phyloP scores from a whole-genome alignment of 1,284 basidiomycete genomes.

The Abortiporus biennis region DNA sequence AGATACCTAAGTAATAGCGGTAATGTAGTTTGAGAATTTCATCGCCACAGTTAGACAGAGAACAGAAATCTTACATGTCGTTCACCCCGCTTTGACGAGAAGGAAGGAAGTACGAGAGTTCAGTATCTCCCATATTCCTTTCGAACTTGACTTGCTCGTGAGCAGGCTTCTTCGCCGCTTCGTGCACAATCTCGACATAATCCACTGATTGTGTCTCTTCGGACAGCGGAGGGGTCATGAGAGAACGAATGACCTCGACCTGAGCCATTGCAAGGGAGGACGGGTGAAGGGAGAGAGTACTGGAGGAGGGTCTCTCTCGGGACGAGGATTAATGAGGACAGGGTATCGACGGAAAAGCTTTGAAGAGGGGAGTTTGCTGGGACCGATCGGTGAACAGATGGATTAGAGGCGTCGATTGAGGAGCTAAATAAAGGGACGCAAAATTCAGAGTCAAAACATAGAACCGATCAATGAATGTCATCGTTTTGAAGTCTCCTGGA shows the following conservation, averaged over 20 bases:
- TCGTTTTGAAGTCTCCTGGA: too few species aligned
- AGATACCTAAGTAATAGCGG: slow-evolving; percentile 63
- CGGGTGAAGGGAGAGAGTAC: background rate
- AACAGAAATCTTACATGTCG: slow-evolving; percentile 54
- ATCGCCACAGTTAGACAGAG: slow-evolving; percentile 4
- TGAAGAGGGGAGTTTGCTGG: background rate
- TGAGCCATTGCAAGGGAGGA: slow-evolving; percentile 1
- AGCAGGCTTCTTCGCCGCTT: background rate
- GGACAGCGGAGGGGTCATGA: slow-evolving; percentile 19
- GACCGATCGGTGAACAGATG: background rate
- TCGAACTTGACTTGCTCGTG: slow-evolving; percentile 21
- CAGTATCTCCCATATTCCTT: slow-evolving; percentile 55
- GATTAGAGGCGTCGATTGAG: too few species aligned
- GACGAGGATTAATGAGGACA: background rate
- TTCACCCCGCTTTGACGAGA: slow-evolving; percentile 71
- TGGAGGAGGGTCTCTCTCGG: too few species aligned
- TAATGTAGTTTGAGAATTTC: too few species aligned
- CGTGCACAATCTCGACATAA: background rate
- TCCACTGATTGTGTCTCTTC: slow-evolving; percentile 6
- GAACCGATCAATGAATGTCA: too few species aligned
- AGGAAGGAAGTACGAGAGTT: slow-evolving; percentile 69
- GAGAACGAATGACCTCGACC: background rate
- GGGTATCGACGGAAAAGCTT: background rate
- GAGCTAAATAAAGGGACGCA: too few species aligned
- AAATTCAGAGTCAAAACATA: too few species aligned